Percentiles rank a stretch among this genome's conserved stretches.
phyloP scores from a whole-genome alignment of 83 land plant genomes.

The Thuja plicata region DNA sequence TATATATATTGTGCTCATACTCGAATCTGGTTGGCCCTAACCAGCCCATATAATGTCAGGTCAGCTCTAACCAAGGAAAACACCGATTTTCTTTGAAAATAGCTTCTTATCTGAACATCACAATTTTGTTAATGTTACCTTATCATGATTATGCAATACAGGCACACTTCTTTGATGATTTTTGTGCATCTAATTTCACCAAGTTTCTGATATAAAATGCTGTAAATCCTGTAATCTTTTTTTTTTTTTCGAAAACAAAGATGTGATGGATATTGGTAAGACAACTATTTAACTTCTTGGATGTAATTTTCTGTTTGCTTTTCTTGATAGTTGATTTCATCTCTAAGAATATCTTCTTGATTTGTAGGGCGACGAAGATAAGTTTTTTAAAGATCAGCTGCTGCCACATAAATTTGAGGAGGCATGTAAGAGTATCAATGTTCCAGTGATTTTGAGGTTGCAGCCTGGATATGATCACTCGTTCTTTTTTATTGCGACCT shows the following conservation, averaged over 20 bases:
- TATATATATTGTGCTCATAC: too few relatives aligned
- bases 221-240: not conserved
- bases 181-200: not conserved
- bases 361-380: slow-evolving; percentile 85
- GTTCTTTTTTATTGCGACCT: slow-evolving; percentile 86
- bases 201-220: not conserved
- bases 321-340: not conserved
- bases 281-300: not conserved
- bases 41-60: too few relatives aligned
- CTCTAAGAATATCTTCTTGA: not conserved
- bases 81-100: too few relatives aligned
- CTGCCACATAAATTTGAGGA: slow-evolving; percentile 82
- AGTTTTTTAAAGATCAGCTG: slow-evolving; percentile 74
- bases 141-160: not conserved
- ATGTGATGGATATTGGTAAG: not conserved
- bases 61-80: too few relatives aligned
- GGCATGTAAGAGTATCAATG: slow-evolving; percentile 63
- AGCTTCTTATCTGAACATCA: not conserved
- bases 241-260: not conserved
- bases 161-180: not conserved
- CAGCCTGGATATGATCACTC: slow-evolving; percentile 98
- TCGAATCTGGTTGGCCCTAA: too few relatives aligned
- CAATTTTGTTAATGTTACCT: not conserved
- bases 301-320: not conserved
- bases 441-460: slow-evolving; percentile 66